phyloP scores from a whole-genome alignment of 1,284 basidiomycete genomes.

The Malassezia caprae region DNA sequence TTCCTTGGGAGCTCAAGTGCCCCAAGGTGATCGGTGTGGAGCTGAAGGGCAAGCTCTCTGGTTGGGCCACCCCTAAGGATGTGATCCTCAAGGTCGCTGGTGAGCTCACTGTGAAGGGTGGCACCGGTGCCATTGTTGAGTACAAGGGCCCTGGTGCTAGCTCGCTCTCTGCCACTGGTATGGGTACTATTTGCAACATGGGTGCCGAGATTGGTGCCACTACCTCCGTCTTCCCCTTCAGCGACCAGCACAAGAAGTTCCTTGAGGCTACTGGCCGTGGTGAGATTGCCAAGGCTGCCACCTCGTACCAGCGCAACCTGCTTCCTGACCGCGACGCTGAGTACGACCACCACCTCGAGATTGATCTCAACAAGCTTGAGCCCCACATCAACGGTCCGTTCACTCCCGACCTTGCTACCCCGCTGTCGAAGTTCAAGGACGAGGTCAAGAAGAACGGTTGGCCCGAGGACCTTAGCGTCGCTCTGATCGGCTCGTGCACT shows the following conservation, averaged over 20 bases:
- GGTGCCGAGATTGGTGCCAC: conserved; percentile 99
- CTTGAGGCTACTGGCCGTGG: conserved; percentile 82
- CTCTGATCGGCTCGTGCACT: conserved; percentile 96
- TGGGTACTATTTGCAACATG: conserved; percentile 99
- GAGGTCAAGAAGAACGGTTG: conserved; percentile 92
- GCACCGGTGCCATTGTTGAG: conserved; percentile 48
- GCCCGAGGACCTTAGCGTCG: conserved; percentile 94
- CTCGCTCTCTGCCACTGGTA: conserved; percentile 92
- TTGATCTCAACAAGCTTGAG: conserved; percentile 91
- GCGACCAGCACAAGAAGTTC: conserved; percentile 84
- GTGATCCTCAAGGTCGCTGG: conserved; percentile 47
- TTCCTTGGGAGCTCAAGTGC: conserved; percentile 98
- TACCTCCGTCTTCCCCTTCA: conserved; percentile 98
- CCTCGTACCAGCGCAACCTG: conserved; percentile 82
- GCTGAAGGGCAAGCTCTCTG: conserved; percentile 83
- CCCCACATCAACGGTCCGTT: conserved; percentile 95
- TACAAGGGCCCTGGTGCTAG: conserved; percentile 63
- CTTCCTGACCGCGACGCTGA: conserved; percentile 77
- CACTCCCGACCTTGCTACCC: conserved; percentile 56
- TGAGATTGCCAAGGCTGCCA: conserved; percentile 80
- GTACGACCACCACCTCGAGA: conserved; percentile 89
- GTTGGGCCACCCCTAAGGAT: conserved; percentile 91
- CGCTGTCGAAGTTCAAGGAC: conserved; percentile 80
- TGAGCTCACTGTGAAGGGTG: conserved; percentile 48
- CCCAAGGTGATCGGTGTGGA: conserved; percentile 98